Base-by-base conservation (phyloP, 108 stramenopile genomes). In the Aurantiochytrium sp. region DNA sequence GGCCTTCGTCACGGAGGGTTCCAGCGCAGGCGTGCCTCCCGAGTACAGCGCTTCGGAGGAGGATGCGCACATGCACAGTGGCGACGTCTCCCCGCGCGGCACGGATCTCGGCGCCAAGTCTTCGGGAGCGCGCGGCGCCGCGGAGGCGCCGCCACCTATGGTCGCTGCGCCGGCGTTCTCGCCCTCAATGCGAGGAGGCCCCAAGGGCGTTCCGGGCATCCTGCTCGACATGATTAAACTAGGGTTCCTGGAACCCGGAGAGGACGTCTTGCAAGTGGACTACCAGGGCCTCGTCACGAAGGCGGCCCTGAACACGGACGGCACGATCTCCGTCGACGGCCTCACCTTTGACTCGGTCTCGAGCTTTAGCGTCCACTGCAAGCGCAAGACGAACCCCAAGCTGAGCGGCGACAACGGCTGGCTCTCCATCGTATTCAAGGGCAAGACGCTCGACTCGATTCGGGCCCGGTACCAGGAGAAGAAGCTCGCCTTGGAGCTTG, bases 381-480 rank as follows among this genome's bases (percentile, higher is more conserved):
- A 81, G 45, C 39, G 73, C 39, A 41, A 81, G 32, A n/a, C 39
- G 39, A 48, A 81, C 45, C 73, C 73, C 10, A 81, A 48, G 39
- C 73, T 81, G 45, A n/a, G 27, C 24, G 73, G 45, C 6, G 73
- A 81, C 45, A 81, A 81, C 32, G 73, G 73, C 42, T 81, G 73
- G 73, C 30, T 48, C 39, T 81, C 73, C 17, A 48, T 81, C 24
- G 27, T 48, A 12, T 81, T 27, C 39, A 6, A 42, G 50, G 73
- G 73, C 42, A 41, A 48, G 30, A 81, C 42, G 12, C 73, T 81
- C 30, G 73, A 24, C 32, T 65, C 59, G 15, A 65, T 65, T 65
- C 59, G 59, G 27, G 59, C 27, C 8, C 8, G 34, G 59, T 65
- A 65, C 2, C 27, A 30, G 27, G 59, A 65, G 24, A 65, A 65